A percentile compares a stretch with the other conserved stretches of the same genome.
phyloP scores from a whole-genome alignment of 2,329 filamentous ascomycete species.

The Scedosporium boydii region DNA sequence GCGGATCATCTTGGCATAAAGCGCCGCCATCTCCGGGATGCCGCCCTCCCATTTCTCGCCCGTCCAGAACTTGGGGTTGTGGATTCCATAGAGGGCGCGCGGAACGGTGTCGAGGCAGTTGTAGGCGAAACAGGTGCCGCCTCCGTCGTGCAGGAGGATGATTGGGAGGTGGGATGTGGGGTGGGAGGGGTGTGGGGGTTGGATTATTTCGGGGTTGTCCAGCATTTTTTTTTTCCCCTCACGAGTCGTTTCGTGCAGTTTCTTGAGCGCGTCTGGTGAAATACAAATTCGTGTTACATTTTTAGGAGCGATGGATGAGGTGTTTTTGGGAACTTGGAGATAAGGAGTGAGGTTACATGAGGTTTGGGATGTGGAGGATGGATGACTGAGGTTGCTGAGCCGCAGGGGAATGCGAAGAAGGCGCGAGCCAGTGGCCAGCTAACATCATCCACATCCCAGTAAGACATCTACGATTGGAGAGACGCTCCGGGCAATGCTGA shows the following conservation, averaged over 20 bases:
- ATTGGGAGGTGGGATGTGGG: conserved; percentile 28
- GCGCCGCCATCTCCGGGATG: conserved; percentile 42
- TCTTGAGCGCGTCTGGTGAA: background rate
- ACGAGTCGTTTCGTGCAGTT: background rate
- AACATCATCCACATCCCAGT: no score
- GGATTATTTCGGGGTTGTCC: conserved; percentile 22
- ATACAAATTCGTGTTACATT: no score
- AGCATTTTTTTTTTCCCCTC: conserved; percentile 12
- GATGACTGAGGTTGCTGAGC: no score
- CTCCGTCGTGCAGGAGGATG: conserved; percentile 51
- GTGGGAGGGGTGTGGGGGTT: conserved; percentile 17
- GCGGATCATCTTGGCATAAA: conserved; percentile 38
- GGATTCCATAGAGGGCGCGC: conserved; percentile 42
- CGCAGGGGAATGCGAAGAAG: no score
- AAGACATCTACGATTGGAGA: no score
- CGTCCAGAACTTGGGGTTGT: conserved; percentile 42
- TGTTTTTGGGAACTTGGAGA: background rate
- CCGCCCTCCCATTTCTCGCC: conserved; percentile 39
- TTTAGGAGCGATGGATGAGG: background rate
- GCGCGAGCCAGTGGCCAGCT: no score
- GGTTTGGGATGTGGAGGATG: background rate
- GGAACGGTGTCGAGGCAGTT: conserved; percentile 39
- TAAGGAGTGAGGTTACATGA: background rate
- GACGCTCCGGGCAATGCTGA: no score
- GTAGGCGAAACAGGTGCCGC: conserved; percentile 50